A percentile compares a stretch with the other conserved stretches of the same genome.
Conservation (phyloP, 2,329 filamentous ascomycete genomes). For the Hypocrella siamensis region DNA sequence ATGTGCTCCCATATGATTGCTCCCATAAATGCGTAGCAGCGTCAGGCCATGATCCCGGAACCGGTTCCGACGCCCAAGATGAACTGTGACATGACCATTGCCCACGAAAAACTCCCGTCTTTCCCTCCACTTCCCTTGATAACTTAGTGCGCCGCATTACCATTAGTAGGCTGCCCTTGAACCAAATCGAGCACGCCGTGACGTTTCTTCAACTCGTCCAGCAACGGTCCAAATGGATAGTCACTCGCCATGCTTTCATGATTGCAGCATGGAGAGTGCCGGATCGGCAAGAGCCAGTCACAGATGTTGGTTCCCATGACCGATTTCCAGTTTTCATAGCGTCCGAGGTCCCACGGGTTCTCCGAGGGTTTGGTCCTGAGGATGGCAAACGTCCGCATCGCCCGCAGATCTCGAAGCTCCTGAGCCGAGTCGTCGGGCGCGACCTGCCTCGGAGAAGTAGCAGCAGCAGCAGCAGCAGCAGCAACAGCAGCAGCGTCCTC, state of each 20-base stretch:
- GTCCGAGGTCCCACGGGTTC: conserved; percentile 73
- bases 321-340: conserved; percentile 53
- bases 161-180: too few relatives aligned
- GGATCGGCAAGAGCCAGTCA: conserved; percentile 73
- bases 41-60: too few relatives aligned
- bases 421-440: neutral
- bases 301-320: conserved; percentile 59
- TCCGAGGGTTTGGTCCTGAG: conserved; percentile 57
- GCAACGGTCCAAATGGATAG: conserved; percentile 48
- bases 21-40: too few relatives aligned
- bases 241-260: conserved; percentile 51
- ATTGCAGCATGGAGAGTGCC: conserved; percentile 55
- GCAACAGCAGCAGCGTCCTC: neutral
- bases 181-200: conserved; percentile 10
- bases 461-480: conserved; percentile 7
- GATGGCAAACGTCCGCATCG: conserved; percentile 61
- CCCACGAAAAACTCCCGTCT: too few relatives aligned
- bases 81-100: too few relatives aligned
- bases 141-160: too few relatives aligned
- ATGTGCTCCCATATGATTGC: too few relatives aligned
- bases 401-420: conserved; percentile 23
- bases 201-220: conserved; percentile 37
- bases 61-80: too few relatives aligned
- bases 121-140: too few relatives aligned
- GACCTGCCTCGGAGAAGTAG: neutral